Percentiles rank a stretch among this genome's conserved stretches.
These are phyloP conservation scores for Cryptococcus sp. DNA, from an alignment of 1,284 basidiomycete genomes.

Conservation along the genomic window DNA sequence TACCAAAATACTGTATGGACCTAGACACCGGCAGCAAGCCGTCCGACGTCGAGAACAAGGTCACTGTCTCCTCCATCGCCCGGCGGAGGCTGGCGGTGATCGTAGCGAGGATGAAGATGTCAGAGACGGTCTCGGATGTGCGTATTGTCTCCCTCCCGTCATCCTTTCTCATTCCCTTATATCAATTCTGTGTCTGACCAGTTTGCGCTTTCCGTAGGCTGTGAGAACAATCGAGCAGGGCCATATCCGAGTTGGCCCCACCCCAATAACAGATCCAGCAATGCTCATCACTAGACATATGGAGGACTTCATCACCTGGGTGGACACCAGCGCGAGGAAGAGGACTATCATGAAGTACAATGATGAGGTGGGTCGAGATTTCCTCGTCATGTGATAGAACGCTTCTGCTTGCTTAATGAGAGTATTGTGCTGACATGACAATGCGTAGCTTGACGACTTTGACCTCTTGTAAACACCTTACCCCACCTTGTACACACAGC, in stretches of 20 bases:
- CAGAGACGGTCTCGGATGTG: conserved; percentile 91
- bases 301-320: conserved; percentile 99
- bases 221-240: conserved; percentile 98
- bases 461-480: conserved; percentile 66
- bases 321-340: conserved; percentile 96
- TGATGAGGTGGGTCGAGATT: conserved; percentile 71
- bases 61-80: conserved; percentile 94
- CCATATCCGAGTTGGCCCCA: conserved; percentile 94
- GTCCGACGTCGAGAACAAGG: conserved; percentile 89
- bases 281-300: conserved; percentile 95
- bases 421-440: conserved; percentile 15
- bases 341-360: conserved; percentile 95
- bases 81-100: conserved; percentile 88
- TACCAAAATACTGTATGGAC: conserved; percentile 5
- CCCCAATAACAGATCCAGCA: conserved; percentile 94
- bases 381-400: not conserved
- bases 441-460: conserved; percentile 78
- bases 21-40: conserved; percentile 66
- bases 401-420: conserved; percentile 5
- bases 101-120: conserved; percentile 91
- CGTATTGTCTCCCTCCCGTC: conserved; percentile 46
- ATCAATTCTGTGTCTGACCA: not conserved
- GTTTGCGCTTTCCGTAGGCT: conserved; percentile 63
- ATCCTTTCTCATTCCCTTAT: conserved; percentile 7
- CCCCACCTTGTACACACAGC: not conserved